Evolutionary conservation across 2,329 filamentous ascomycete species (phyloP).

Genomic region (Xylariomycetidae sp.): DNA sequence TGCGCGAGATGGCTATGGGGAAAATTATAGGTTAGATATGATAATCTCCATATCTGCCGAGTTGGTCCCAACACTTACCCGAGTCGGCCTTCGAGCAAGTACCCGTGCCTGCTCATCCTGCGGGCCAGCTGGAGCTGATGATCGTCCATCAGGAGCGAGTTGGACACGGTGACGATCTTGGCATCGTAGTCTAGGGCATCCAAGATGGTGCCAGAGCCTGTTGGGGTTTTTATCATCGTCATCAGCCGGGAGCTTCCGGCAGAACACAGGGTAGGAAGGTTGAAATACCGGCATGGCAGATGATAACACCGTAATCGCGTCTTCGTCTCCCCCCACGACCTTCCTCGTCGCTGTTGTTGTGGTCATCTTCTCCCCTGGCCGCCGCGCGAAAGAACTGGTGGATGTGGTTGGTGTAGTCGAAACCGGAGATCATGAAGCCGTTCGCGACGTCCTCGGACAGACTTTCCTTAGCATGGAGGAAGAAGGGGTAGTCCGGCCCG

Average conservation of each 20-base stretch:
- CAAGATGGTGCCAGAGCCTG: constrained; percentile 86
- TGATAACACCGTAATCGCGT: constrained; percentile 63
- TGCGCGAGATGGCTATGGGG: constrained; percentile 17
- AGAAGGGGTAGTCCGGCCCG: constrained; percentile 62
- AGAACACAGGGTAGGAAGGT: neutral
- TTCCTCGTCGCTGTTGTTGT: too few relatives aligned
- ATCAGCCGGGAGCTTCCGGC: too few relatives aligned
- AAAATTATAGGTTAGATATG: neutral
- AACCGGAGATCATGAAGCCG: constrained; percentile 53
- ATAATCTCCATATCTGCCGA: neutral
- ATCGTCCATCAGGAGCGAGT: constrained; percentile 76
- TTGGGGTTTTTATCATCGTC: too few relatives aligned
- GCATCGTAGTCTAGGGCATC: constrained; percentile 71
- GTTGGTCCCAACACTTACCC: constrained; percentile 43
- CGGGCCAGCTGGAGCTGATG: constrained; percentile 86
- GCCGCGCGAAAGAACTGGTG: constrained; percentile 53
- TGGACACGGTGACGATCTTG: constrained; percentile 85
- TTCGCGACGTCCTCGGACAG: too few relatives aligned
- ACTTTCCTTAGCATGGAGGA: too few relatives aligned
- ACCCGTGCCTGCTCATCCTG: constrained; percentile 68
- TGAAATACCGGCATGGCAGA: constrained; percentile 79
- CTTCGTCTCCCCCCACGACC: constrained; percentile 15
- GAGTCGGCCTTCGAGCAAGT: constrained; percentile 67
- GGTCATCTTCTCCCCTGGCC: constrained; percentile 38
- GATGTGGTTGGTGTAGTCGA: constrained; percentile 64